Evolutionary conservation across 2,329 filamentous ascomycete genomes (phyloP).

Genomic region (Tolypocladium guangdongense): DNA sequence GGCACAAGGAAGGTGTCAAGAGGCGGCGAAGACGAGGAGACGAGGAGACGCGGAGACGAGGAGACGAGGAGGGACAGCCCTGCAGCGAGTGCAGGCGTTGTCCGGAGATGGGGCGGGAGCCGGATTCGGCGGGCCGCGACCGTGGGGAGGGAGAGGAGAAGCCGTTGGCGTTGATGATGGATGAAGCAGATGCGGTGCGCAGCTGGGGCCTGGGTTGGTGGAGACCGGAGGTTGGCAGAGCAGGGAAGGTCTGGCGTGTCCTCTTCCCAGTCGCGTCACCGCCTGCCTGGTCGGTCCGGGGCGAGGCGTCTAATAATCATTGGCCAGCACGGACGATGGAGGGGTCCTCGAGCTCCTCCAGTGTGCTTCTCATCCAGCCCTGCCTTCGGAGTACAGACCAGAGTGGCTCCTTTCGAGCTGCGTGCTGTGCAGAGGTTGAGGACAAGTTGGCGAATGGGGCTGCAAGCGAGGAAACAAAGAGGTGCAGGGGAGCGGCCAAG

Average conservation of each 20-base stretch:
- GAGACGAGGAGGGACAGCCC: conserved; percentile 1
- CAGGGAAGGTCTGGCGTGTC: conserved; percentile 1
- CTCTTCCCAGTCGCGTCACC: conserved; percentile 2
- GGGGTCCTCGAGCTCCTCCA: not conserved
- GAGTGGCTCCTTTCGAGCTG: not conserved
- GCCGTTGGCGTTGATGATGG: conserved; percentile 4
- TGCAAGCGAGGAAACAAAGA: not conserved
- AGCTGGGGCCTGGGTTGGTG: conserved; percentile 2
- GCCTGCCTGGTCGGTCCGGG: not conserved
- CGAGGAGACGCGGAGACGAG: not conserved
- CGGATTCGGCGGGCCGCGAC: conserved; percentile 2
- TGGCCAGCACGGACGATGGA: not conserved
- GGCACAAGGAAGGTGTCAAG: not conserved
- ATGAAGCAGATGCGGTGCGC: no score
- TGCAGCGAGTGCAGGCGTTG: conserved; percentile 5
- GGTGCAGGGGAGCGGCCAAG: not conserved
- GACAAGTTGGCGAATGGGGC: not conserved
- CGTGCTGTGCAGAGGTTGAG: not conserved
- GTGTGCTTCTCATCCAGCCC: not conserved
- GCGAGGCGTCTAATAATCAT: not conserved
- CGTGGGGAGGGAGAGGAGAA: not conserved
- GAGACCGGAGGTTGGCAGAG: conserved; percentile 1
- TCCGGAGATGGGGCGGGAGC: conserved; percentile 1
- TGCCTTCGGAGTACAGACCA: not conserved
- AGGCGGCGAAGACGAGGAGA: conserved; percentile 1